These are phyloP conservation scores for Paraphaeosphaeria sporulosa DNA, from an alignment of 2,329 filamentous ascomycete species.

Conservation along the genomic window DNA sequence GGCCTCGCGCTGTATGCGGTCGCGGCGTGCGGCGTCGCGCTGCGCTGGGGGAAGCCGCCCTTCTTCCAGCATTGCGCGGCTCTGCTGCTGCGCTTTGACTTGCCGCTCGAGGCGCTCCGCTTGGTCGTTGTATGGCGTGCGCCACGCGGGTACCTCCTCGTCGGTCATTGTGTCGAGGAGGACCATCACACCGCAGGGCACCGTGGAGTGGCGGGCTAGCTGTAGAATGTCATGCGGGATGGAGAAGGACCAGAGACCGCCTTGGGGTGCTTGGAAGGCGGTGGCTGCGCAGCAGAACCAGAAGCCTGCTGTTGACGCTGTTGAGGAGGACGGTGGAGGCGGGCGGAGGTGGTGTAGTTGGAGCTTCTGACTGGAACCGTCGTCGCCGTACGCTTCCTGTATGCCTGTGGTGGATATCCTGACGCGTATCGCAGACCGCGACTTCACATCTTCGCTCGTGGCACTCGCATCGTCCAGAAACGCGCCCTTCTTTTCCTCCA, in stretches of 20 bases:
- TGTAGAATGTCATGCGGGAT: constrained; percentile 62
- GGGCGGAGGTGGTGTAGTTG: constrained; percentile 26
- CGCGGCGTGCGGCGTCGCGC: constrained; percentile 25
- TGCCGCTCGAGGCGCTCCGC: constrained; percentile 29
- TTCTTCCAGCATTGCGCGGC: constrained; percentile 25
- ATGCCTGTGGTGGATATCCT: constrained; percentile 32
- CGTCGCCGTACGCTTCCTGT: constrained; percentile 30
- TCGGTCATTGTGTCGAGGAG: constrained; percentile 60
- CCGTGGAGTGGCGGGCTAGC: constrained; percentile 61
- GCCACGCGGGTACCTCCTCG: constrained; percentile 64
- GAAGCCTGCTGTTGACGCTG: constrained; percentile 47
- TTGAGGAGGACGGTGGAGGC: constrained; percentile 7
- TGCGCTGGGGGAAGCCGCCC: constrained; percentile 27
- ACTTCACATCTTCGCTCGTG: constrained; percentile 16
- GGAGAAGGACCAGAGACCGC: constrained; percentile 67
- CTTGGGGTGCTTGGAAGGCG: constrained; percentile 61
- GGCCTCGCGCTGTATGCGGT: constrained; percentile 23
- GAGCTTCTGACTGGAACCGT: constrained; percentile 19
- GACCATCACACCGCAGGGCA: constrained; percentile 68
- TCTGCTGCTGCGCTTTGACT: constrained; percentile 27
- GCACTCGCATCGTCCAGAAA: constrained; percentile 33
- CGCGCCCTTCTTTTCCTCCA: constrained; percentile 22
- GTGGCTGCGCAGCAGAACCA: constrained; percentile 68
- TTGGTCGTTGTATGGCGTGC: constrained; percentile 37
- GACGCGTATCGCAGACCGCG: constrained; percentile 20